These are phyloP conservation scores for Candida boidinii DNA, from an alignment of 805 yeast genomes.

Conservation along the genomic window DNA sequence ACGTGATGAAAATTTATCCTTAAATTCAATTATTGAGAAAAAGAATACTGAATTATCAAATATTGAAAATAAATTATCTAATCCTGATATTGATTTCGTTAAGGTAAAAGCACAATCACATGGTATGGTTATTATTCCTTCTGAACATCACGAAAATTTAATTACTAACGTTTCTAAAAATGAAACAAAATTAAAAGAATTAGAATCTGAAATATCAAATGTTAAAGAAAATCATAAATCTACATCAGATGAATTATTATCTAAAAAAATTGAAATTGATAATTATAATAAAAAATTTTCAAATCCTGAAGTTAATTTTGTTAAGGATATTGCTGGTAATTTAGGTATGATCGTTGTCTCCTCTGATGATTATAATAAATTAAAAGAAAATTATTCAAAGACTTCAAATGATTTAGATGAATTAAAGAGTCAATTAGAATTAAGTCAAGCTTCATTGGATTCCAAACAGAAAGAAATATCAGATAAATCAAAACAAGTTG, in stretches of 20 bases:
- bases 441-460: background rate
- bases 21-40: conserved; percentile 3
- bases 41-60: conserved; percentile 6
- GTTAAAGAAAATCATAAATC: too few relatives aligned
- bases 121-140: conserved; percentile 6
- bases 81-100: conserved; percentile 25
- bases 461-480: background rate
- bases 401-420: background rate
- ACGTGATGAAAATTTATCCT: background rate
- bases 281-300: background rate
- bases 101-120: conserved; percentile 15
- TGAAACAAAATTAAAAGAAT: conserved; percentile 5
- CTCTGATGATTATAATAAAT: conserved; percentile 2
- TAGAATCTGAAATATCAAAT: background rate
- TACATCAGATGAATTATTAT: background rate
- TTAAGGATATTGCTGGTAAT: conserved; percentile 11
- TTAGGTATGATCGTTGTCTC: conserved; percentile 9
- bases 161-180: conserved; percentile 7
- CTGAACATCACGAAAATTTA: conserved; percentile 3
- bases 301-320: conserved; percentile 19
- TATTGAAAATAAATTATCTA: conserved; percentile 2
- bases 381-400: background rate
- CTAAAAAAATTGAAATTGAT: background rate
- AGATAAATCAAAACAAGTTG: conserved; percentile 2
- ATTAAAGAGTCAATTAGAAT: background rate